phyloP scores from a whole-genome alignment of 768 basidiomycete genomes.

The Amanita exitialis region DNA sequence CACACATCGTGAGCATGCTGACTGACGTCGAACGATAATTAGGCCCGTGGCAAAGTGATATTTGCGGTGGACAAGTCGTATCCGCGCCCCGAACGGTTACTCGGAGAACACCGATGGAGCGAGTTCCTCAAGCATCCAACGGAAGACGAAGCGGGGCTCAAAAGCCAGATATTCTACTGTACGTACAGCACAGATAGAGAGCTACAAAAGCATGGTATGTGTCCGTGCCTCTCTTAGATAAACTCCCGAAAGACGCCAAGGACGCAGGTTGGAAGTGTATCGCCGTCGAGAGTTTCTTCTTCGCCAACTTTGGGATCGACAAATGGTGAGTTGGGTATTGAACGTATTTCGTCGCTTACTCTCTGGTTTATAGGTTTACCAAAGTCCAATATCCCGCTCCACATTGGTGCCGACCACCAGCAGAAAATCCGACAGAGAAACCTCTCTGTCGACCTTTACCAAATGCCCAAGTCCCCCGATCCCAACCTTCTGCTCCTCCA shows the following conservation, averaged over 20 bases:
- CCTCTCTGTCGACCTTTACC: conserved; percentile 1
- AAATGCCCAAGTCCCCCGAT: background rate
- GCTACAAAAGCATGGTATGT: conserved; percentile 40
- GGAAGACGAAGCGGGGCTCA: conserved; percentile 24
- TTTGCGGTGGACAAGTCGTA: conserved; percentile 34
- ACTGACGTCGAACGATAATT: background rate
- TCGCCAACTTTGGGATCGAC: conserved; percentile 25
- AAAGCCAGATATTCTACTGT: conserved; percentile 32
- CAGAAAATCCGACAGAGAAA: background rate
- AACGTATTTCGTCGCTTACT: background rate
- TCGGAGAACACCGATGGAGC: conserved; percentile 45
- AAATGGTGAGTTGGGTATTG: conserved; percentile 19
- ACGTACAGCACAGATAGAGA: conserved; percentile 29
- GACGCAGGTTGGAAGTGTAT: conserved; percentile 42
- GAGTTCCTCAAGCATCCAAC: conserved; percentile 32
- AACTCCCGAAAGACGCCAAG: background rate
- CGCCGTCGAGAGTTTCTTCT: conserved; percentile 30
- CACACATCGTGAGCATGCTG: background rate
- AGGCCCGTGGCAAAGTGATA: conserved; percentile 33
- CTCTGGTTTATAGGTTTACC: background rate
- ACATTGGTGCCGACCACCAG: background rate
- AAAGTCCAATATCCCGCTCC: conserved; percentile 1
- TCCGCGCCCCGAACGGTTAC: conserved; percentile 22
- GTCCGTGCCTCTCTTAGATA: background rate
- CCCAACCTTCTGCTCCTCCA: background rate